These are phyloP conservation scores for Parietichytrium sp. DNA, from an alignment of 108 stramenopile species.

Conservation along the genomic window DNA sequence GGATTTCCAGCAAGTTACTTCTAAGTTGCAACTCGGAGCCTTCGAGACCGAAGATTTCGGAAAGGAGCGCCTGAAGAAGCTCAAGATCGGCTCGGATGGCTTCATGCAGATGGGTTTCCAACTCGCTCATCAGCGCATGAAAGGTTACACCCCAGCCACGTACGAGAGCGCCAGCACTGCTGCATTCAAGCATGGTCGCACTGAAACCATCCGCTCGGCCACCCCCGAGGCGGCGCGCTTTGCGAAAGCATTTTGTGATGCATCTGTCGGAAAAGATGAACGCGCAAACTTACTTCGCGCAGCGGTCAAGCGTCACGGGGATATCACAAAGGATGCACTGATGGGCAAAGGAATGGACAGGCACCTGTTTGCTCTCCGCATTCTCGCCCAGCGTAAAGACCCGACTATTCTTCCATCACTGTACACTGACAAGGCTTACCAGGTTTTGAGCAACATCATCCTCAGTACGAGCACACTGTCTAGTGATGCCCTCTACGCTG, in stretches of 20 bases:
- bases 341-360: conserved; percentile 57
- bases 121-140: conserved; percentile 46
- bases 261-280: not conserved
- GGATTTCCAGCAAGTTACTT: not conserved
- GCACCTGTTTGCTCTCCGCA: conserved; percentile 54
- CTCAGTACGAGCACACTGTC: conserved; percentile 36
- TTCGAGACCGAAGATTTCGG: not conserved
- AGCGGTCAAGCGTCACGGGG: conserved; percentile 34
- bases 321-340: not conserved
- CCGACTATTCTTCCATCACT: not conserved
- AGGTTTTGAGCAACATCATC: conserved; percentile 1
- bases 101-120: conserved; percentile 54
- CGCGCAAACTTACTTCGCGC: not conserved
- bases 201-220: conserved; percentile 54
- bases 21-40: conserved; percentile 3
- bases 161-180: conserved; percentile 57
- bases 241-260: not conserved
- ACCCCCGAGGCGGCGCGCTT: conserved; percentile 41
- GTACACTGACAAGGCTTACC: conserved; percentile 36
- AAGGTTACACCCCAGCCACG: conserved; percentile 50
- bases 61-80: conserved; percentile 35
- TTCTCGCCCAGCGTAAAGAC: not conserved
- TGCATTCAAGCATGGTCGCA: conserved; percentile 54
- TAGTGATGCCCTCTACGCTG: conserved; percentile 35
- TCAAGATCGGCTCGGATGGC: conserved; percentile 53